phyloP scores from a whole-genome alignment of 2,329 filamentous ascomycete genomes.

The Dactylellina cionopaga region DNA sequence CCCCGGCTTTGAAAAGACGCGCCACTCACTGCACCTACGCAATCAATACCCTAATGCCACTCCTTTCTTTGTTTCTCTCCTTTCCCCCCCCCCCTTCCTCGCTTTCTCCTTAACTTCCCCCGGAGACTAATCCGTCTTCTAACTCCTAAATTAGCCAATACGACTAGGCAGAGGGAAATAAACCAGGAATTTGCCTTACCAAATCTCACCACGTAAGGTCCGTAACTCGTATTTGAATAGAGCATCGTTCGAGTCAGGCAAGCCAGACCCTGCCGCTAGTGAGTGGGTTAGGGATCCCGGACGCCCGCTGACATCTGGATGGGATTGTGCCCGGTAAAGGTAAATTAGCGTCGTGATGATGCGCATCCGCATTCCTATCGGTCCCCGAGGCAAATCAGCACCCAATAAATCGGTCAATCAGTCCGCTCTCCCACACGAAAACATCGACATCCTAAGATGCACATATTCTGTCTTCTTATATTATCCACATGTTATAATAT shows the following conservation, averaged over 20 bases:
- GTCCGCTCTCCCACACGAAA: conserved; percentile 7
- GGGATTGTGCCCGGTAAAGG: conserved; percentile 36
- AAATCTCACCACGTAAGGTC: conserved; percentile 9
- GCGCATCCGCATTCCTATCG: conserved; percentile 21
- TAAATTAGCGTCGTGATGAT: too few species aligned
- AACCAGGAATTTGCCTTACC: conserved; percentile 14
- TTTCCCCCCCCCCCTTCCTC: conserved; percentile 4
- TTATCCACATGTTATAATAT: neutral
- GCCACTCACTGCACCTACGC: neutral
- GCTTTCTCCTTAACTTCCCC: neutral
- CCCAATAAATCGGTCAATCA: conserved; percentile 3
- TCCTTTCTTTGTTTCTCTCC: neutral
- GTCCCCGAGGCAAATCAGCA: neutral
- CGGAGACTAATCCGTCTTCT: too few species aligned
- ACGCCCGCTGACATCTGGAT: conserved; percentile 19
- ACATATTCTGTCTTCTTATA: neutral
- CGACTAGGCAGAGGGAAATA: conserved; percentile 18
- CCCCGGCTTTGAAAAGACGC: conserved; percentile 24
- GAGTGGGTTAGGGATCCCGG: conserved; percentile 24
- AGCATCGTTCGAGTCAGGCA: neutral
- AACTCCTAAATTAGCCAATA: conserved; percentile 26
- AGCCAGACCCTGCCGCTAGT: conserved; percentile 29
- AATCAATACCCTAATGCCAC: neutral
- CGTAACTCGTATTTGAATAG: conserved; percentile 19
- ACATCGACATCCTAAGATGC: neutral